Conservation (phyloP, 2,329 filamentous ascomycete genomes). For the Alternaria arborescens region DNA sequence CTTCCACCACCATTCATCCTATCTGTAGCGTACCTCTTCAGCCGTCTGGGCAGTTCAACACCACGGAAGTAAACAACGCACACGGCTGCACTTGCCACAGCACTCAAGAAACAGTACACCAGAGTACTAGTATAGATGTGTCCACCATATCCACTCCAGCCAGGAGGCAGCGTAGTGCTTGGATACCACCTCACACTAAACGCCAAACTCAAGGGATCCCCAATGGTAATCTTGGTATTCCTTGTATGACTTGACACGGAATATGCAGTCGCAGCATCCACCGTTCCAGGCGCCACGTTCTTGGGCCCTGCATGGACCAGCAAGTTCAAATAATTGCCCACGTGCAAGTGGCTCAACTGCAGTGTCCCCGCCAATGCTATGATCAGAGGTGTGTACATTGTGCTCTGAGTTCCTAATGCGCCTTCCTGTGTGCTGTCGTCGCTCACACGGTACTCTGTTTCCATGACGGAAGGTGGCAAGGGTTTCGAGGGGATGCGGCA, state of each 20-base stretch:
- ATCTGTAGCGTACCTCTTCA: conserved; percentile 67
- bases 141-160: conserved; percentile 62
- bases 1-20: conserved; percentile 52
- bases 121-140: conserved; percentile 61
- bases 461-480: conserved; percentile 52
- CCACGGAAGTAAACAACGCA: conserved; percentile 65
- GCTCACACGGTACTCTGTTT: conserved; percentile 39
- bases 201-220: conserved; percentile 79
- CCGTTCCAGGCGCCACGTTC: conserved; percentile 68
- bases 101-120: conserved; percentile 59
- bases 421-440: conserved; percentile 53
- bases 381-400: conserved; percentile 78
- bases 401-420: conserved; percentile 44
- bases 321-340: conserved; percentile 89
- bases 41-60: conserved; percentile 60
- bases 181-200: conserved; percentile 91
- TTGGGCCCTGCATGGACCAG: conserved; percentile 75
- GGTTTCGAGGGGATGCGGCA: conserved; percentile 89
- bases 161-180: conserved; percentile 70
- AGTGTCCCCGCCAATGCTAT: conserved; percentile 90
- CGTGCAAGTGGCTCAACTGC: conserved; percentile 83
- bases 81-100: conserved; percentile 58
- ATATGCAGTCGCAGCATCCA: conserved; percentile 89
- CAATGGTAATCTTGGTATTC: conserved; percentile 78
- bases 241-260: conserved; percentile 71